These are phyloP conservation scores for Bryum argenteum DNA, from an alignment of 225 moss, liverwort and hornwort genomes.

Conservation along the genomic window DNA sequence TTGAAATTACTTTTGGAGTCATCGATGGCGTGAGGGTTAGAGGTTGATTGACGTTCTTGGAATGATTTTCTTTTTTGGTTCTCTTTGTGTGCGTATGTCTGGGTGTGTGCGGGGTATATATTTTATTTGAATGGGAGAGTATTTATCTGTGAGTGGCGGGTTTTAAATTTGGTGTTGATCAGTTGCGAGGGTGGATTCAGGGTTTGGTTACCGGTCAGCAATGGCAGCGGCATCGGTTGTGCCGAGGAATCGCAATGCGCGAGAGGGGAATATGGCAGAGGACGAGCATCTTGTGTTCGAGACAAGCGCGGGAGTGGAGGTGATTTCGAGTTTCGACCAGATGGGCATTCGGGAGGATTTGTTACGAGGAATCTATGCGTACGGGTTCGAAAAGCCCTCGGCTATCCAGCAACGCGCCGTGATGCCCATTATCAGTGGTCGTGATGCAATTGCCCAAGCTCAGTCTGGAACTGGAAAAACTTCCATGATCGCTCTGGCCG, in stretches of 20 bases:
- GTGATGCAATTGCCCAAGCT: constrained; percentile 92
- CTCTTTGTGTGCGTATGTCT: not conserved
- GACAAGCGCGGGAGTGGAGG: constrained; percentile 85
- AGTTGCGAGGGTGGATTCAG: constrained; percentile 15
- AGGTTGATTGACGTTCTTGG: not conserved
- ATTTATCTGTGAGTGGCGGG: not conserved
- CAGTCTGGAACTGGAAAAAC: constrained; percentile 93
- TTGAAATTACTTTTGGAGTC: not conserved
- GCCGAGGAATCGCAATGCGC: constrained; percentile 58
- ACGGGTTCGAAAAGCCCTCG: constrained; percentile 86
- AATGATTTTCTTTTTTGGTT: not conserved
- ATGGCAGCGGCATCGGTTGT: constrained; percentile 41
- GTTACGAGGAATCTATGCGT: constrained; percentile 80
- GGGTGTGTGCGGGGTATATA: not conserved
- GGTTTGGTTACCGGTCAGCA: constrained; percentile 18
- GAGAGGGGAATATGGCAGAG: constrained; percentile 65
- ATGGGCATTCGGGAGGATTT: constrained; percentile 89
- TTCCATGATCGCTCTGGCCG: constrained; percentile 85
- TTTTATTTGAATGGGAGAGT: not conserved
- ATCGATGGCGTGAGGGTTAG: not conserved
- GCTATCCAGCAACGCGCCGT: constrained; percentile 91
- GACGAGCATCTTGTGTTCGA: constrained; percentile 84
- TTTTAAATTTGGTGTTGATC: constrained; percentile 2
- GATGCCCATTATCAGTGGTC: constrained; percentile 88
- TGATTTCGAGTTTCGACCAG: constrained; percentile 81